Evolutionary conservation across 2,329 filamentous ascomycete genomes (phyloP), one percentile per base, ranked within the genome.

Genomic region (Aspergillus ustus): DNA sequence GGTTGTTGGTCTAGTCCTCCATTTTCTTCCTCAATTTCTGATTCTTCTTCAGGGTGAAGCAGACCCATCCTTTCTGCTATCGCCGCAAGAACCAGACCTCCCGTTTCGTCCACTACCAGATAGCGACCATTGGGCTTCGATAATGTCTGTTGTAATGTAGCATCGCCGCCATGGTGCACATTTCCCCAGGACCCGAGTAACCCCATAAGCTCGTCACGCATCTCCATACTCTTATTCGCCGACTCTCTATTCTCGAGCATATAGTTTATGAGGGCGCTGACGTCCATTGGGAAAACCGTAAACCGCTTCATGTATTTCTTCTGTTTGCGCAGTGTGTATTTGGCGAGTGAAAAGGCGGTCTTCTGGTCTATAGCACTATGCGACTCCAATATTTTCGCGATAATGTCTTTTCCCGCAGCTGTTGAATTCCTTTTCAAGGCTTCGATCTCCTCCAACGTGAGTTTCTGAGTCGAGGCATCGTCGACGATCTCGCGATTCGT

Each of bases 291-390:
- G 55, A 96, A 77, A 1, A 95, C 87, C 0, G 91, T 92, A 72
- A 99, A 98, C 13, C 93, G 85, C 70, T 91, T 89, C 66, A 98
- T 85, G 75, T 96, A 98, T 78, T 99, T 99, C 74, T 89, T 93
- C 66, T 91, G 90, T 81, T 99, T 99, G 50, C 96, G 84, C 19
- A 98, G 82, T 72, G 95, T 97, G 78, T 99, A 99, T 77, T 99
- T 99, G 48, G 94, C 93, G 61, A 97, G 82, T 2, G 93, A 96
- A 72, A 96, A 99, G 0, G 88, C 85, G 0, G 95, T 98, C 83
- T 99, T 99, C 80, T 98, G 91, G 68, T 96, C 93, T 48, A 99
- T 84, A 1, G 90, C 91, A 19, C 91, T 89, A 77, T 99, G 95
- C 48, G 93, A 95, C 31, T 93, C 85, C 77, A 99, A 86, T 28